Percentiles rank a stretch among this genome's conserved stretches.
Evolutionary conservation across 768 basidiomycete species (phyloP).

Genomic region (Psilocybe sp.): DNA sequence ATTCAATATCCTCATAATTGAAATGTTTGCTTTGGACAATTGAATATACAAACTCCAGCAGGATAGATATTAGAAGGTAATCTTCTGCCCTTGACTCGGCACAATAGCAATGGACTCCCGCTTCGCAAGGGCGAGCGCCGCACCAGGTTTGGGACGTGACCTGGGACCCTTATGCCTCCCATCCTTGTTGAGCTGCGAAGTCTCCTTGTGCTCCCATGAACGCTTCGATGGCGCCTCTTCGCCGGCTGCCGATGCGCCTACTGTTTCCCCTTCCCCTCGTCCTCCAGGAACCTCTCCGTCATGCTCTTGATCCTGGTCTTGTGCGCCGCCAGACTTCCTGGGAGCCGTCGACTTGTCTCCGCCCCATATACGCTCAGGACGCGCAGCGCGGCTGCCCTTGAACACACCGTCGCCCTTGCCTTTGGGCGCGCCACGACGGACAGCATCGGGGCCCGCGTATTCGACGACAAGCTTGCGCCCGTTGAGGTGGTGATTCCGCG

Average conservation of each 20-base stretch:
- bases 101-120: constrained; percentile 76
- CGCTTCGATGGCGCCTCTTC: not conserved
- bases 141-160: constrained; percentile 69
- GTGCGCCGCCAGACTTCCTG: constrained; percentile 2
- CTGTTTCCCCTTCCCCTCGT: not conserved
- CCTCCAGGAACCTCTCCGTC: constrained; percentile 1
- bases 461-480: constrained; percentile 86
- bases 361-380: not conserved
- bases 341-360: not conserved
- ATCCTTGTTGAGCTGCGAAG: constrained; percentile 4
- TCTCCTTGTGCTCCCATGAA: constrained; percentile 5
- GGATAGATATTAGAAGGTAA: constrained; percentile 48
- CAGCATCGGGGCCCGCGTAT: constrained; percentile 86
- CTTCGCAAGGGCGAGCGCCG: constrained; percentile 73
- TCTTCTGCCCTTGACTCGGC: constrained; percentile 66
- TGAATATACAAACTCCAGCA: no score
- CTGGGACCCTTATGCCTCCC: constrained; percentile 32
- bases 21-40: no score
- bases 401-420: constrained; percentile 1
- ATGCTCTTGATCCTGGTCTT: constrained; percentile 3
- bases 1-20: no score
- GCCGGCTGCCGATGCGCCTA: not conserved
- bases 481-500: constrained; percentile 79
- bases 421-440: constrained; percentile 73
- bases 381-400: not conserved